Base-by-base conservation (phyloP, 2,329 filamentous ascomycete species). In the Bisporella sp. region DNA sequence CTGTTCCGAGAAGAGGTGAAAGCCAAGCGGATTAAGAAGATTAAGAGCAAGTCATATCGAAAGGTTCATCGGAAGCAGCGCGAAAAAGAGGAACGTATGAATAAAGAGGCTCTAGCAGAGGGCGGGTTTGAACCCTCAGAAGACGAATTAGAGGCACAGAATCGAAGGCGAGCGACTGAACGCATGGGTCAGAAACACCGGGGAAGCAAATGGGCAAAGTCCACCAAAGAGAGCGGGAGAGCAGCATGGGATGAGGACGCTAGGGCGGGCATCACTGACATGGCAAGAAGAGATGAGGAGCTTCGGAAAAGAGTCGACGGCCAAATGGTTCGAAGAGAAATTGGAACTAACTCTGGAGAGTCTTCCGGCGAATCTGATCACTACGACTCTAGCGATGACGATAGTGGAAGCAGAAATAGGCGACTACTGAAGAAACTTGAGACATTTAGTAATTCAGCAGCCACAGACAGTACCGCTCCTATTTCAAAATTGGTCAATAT, bases 21-120 rank as follows among this genome's bases (percentile, higher is more conserved):
- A 50, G 81, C 90, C 6, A 95, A 91, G 70, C 85, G 93, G 29
- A 89, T 99, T 70, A 96, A 96, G 73, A 97, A 97, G 74, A 99
- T 99, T 72, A 99, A 99, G 76, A 95, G 88, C 66, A 99, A 96
- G 68, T 81, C 90, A 0, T 99, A 95, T 66, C 87, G 92, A 49
- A 85, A 91, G 42, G 85, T 97, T 11, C 92, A 97, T 69, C 83
- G 92, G 37, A 96, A 86, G 65, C 87, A 87, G 64, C 74, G 81
- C 11, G 79, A 85, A 64, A 76, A 75, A 55, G 64, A 78, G 52
- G 74, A 78, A 46, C 71, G 80, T 53, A 70, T 75, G 45, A 80
- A 85, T 57, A 72, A 73, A 49, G 74, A 80, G 51, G 75, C 77
- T 39, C 68, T 84, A 47, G 71, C 74, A 44, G 79, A 81, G 46